Evolutionary conservation across 2,329 filamentous ascomycete species (phyloP), one percentile per base, ranked within the genome.

Genomic region (Mycosphaerelloides madeirae): DNA sequence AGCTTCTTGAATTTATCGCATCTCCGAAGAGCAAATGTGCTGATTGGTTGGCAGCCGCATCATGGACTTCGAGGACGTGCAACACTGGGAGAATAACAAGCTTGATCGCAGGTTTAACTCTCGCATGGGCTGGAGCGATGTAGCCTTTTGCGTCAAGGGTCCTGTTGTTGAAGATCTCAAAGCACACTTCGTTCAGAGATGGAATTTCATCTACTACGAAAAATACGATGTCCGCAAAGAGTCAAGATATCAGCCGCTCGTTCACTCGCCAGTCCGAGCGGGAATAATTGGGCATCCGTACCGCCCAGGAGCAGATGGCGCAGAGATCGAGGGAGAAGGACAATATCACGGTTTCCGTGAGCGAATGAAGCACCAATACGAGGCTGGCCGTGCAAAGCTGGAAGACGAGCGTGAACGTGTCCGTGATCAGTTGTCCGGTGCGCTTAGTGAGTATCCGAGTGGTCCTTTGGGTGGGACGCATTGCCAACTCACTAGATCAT

Each of bases 71-170:
- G 75, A 81, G 35, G 80, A 87, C 56, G 85, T 93, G 8, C 91
- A 16, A 68, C 77, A 93, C 50, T 94, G 84, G 80, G 78, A 91
- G 51, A 79, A 89, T 50, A 95, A 95, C 65, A 88, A 95, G 61
- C 77, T 96, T 15, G 85, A 94, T 58, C 79, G 90, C 38, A 64
- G 56, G 29, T 59, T 55, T 51, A 86, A 76, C 65, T 87, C 86
- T 2, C 79, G 90, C 48, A 95, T 95, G 88, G 89, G 89, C 15
- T 95, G 90, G 90, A 87, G 85, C 12, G 90, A 95, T 65, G 79
- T 95, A 46, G 83, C 85, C 9, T 73, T 96, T 44, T 88, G 81
- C 55, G 65, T 95, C 45, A 76, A 76, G 12, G 89, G 89, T 0
- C 82, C 83, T 0, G 84, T 87, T 8, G 83, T 91, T 0, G 74